Evolutionary conservation across 441 rosid species (phyloP).

Genomic region (Iberis amara): DNA sequence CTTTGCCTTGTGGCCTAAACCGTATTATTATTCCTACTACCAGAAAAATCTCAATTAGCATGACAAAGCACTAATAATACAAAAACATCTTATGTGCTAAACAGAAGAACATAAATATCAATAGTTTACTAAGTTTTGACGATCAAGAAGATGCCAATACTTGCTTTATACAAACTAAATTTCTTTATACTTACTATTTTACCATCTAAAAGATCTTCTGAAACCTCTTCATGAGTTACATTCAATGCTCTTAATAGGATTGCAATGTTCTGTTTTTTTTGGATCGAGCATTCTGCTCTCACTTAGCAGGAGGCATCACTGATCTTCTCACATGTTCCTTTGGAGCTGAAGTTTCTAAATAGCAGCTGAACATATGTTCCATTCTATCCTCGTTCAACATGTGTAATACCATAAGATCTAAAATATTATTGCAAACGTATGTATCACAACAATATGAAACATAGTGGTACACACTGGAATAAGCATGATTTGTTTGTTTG

Average conservation of each 20-base stretch:
- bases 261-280: conserved; percentile 93
- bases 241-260: conserved; percentile 83
- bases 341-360: conserved; percentile 49
- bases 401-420: conserved; percentile 21
- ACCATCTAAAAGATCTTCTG: conserved; percentile 96
- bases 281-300: conserved; percentile 93
- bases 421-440: conserved; percentile 5
- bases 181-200: background rate
- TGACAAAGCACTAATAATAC: conserved; percentile 3
- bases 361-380: conserved; percentile 92
- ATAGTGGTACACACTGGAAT: conserved; percentile 60
- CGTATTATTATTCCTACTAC: conserved; percentile 12
- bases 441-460: background rate
- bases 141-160: background rate
- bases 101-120: conserved; percentile 20
- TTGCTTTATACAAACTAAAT: no score
- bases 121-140: no score
- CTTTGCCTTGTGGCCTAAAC: conserved; percentile 27
- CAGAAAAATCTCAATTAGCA: background rate
- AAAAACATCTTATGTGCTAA: background rate
- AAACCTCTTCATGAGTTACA: conserved; percentile 87
- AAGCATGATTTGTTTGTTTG: conserved; percentile 54
- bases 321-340: conserved; percentile 64
- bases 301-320: conserved; percentile 57
- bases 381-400: conserved; percentile 94